A percentile compares a stretch with the other conserved stretches of the same genome.
These are phyloP conservation scores for Guyanaporus albipodus DNA, from an alignment of 768 basidiomycete species.

Conservation along the genomic window DNA sequence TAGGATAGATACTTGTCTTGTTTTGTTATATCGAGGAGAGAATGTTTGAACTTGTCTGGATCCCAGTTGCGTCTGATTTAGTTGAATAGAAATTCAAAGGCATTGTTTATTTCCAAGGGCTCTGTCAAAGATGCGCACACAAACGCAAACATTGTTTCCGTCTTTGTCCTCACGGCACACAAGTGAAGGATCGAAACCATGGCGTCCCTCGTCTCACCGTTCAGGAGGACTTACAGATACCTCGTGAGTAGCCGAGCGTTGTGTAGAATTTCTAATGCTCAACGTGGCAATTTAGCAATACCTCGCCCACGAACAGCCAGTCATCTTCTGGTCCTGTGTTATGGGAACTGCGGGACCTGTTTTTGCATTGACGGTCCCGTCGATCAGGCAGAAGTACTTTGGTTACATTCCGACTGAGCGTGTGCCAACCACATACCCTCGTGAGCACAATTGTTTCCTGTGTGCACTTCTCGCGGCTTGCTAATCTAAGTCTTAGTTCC, in stretches of 20 bases:
- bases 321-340: conserved; percentile 82
- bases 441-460: conserved; percentile 42
- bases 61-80: neutral
- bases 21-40: neutral
- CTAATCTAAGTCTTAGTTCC: conserved; percentile 47
- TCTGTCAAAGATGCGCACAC: conserved; percentile 23
- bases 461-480: neutral
- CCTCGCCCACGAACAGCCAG: conserved; percentile 85
- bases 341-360: conserved; percentile 75
- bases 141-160: conserved; percentile 20
- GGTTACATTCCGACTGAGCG: conserved; percentile 69
- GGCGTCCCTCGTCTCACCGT: conserved; percentile 29
- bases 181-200: conserved; percentile 10
- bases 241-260: conserved; percentile 17
- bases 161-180: conserved; percentile 8
- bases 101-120: conserved; percentile 23
- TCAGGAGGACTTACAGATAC: conserved; percentile 28
- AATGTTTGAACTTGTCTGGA: neutral
- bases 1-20: too few relatives aligned
- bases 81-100: neutral
- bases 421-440: conserved; percentile 73
- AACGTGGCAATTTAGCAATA: conserved; percentile 59
- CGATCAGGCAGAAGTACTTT: conserved; percentile 62
- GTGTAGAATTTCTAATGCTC: neutral
- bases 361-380: conserved; percentile 71